Base-by-base conservation (phyloP, 768 basidiomycete genomes). In the Boletus rufocinnamomeus region DNA sequence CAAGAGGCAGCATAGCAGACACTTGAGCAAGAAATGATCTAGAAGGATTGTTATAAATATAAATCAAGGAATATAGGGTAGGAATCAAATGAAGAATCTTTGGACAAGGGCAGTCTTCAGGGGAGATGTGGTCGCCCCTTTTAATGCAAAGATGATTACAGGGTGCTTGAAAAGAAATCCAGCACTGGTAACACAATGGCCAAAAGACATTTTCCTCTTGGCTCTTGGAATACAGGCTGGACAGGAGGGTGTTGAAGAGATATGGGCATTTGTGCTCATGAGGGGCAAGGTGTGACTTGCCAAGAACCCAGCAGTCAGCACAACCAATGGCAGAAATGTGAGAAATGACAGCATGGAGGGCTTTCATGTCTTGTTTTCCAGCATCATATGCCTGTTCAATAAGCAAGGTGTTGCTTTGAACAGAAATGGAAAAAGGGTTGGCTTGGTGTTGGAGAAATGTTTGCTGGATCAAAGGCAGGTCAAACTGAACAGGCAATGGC, bases 91-190 rank as follows among this genome's bases (percentile, higher is more conserved):
- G 44, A 4, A 25, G 47, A 10, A 34, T 49, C 3, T 21, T 10
- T 1, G 30, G 28, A 14, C 32, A 13, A 9, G 30, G 47, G 13
- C 47, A 49, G 6, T 49, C n/a, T 21, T 49, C 47, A 4, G 47
- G 47, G 0, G 16, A 11, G 47, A 49, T 21, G 8, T 6, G 6
- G 19, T 43, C 48, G 19, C 48, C 48, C 8, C 16, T 50, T 11
- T 17, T 34, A 4, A 58, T 47, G 3, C 19, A 1, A 27, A 56
- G 59, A n/a, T 60, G 59, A 34, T 25, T 40, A 32, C 56, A 58
- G 4, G 59, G 59, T 2, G 58, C 23, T 40, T 10, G 49, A 34
- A 60, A 60, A 3, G 59, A 50, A 23, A 60, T 35, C 59, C 56
- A 60, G 35, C 56, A 60, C 9, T 38, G 27, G 34, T 47, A 48